Evolutionary conservation across 2,329 filamentous ascomycete genomes (phyloP).

Genomic region (Paramyrothecium roridum): DNA sequence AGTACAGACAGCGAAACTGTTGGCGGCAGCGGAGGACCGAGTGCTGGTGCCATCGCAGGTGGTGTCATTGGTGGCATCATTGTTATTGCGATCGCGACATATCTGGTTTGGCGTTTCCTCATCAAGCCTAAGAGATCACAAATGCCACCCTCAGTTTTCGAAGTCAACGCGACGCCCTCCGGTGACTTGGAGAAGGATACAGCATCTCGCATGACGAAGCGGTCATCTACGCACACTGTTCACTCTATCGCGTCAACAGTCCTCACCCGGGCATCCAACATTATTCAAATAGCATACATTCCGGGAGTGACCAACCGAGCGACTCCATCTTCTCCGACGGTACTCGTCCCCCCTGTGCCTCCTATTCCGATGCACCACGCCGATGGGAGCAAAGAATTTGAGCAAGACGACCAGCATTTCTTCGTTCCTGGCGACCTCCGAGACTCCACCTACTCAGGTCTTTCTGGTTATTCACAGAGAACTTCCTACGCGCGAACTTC

Average conservation of each 20-base stretch:
- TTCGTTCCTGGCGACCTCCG: constrained; percentile 89
- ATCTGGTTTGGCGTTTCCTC: constrained; percentile 83
- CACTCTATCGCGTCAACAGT: constrained; percentile 93
- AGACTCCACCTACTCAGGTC: constrained; percentile 84
- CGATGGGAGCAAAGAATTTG: constrained; percentile 37
- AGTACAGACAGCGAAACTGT: constrained; percentile 2
- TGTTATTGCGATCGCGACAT: constrained; percentile 71
- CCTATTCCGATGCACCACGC: constrained; percentile 75
- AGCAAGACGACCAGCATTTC: constrained; percentile 79
- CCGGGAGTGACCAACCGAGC: constrained; percentile 94
- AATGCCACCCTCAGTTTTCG: constrained; percentile 49
- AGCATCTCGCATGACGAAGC: constrained; percentile 38
- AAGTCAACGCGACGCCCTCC: constrained; percentile 48
- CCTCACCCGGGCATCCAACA: constrained; percentile 92
- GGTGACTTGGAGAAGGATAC: constrained; percentile 44
- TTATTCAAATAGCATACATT: constrained; percentile 99
- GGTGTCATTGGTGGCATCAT: constrained; percentile 83
- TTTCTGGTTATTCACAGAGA: constrained; percentile 61
- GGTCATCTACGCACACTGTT: constrained; percentile 80
- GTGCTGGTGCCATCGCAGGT: constrained; percentile 83
- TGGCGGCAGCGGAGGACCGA: constrained; percentile 43
- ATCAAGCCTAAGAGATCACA: constrained; percentile 75
- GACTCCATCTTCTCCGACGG: constrained; percentile 73
- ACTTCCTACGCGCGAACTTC: constrained; percentile 59
- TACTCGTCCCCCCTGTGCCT: constrained; percentile 87